These are phyloP conservation scores for Saturnispora hagleri DNA, from an alignment of 805 yeast species.

Conservation along the genomic window DNA sequence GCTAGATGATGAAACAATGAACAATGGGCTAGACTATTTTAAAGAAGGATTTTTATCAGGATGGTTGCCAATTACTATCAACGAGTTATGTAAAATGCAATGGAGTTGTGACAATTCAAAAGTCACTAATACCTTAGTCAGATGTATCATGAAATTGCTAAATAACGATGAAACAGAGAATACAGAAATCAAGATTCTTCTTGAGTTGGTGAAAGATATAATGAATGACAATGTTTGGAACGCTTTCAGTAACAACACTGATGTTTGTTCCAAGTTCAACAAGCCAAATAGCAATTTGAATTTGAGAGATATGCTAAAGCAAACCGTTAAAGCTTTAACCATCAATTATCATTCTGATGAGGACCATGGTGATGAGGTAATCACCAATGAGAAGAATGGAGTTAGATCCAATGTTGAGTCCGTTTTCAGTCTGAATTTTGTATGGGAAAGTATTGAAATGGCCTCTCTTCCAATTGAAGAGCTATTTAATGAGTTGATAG, in stretches of 20 bases:
- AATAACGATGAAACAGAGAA: slow-evolving; percentile 11
- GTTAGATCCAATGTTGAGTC: neutral
- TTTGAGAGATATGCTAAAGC: slow-evolving; percentile 2
- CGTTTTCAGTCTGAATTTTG: slow-evolving; percentile 18
- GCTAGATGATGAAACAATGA: slow-evolving; percentile 49
- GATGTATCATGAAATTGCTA: slow-evolving; percentile 17
- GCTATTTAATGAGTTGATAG: slow-evolving; percentile 17
- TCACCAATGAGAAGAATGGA: neutral
- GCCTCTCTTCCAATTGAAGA: slow-evolving; percentile 15
- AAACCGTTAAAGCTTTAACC: neutral
- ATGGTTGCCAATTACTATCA: slow-evolving; percentile 40
- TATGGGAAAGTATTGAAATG: slow-evolving; percentile 11
- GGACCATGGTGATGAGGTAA: neutral
- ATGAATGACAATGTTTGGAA: slow-evolving; percentile 13
- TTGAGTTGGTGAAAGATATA: slow-evolving; percentile 13
- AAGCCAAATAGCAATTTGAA: neutral
- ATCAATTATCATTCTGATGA: slow-evolving; percentile 1
- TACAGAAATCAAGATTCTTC: slow-evolving; percentile 16
- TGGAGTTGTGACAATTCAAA: slow-evolving; percentile 12
- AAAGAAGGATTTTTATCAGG: slow-evolving; percentile 67
- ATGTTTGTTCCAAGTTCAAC: neutral
- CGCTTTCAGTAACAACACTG: neutral
- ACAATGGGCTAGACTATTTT: slow-evolving; percentile 80
- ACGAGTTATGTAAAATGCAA: slow-evolving; percentile 13
- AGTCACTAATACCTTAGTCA: slow-evolving; percentile 10